Percentiles rank a stretch among this genome's conserved stretches.
Conservation (phyloP, 768 basidiomycete species). For the Trametes cubensis region DNA sequence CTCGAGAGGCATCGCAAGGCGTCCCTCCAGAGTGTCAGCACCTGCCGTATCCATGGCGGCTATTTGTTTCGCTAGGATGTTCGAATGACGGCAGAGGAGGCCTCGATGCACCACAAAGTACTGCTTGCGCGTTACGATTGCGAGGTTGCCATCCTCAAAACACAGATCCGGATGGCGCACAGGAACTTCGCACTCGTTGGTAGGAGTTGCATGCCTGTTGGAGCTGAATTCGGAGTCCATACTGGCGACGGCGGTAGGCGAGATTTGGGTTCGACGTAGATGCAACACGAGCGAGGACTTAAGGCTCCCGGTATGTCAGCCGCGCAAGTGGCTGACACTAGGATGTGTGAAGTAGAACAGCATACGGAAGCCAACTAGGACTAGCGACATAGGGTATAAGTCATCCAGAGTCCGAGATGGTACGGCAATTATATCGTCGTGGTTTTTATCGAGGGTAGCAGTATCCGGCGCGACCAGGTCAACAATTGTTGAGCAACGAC, state of each 20-base stretch:
- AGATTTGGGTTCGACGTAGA: neutral
- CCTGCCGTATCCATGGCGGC: conserved; percentile 22
- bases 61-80: conserved; percentile 47
- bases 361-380: no score
- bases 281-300: neutral
- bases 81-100: conserved; percentile 65
- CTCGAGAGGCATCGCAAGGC: conserved; percentile 54
- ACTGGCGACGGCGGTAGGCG: neutral
- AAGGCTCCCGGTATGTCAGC: neutral
- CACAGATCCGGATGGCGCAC: conserved; percentile 43
- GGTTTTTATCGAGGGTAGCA: no score
- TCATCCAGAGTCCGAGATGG: no score
- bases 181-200: conserved; percentile 27
- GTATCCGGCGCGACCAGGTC: no score
- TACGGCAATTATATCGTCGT: no score
- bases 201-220: conserved; percentile 27
- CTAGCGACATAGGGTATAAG: no score
- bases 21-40: conserved; percentile 52
- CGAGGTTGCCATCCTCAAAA: conserved; percentile 73
- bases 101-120: conserved; percentile 76
- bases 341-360: neutral
- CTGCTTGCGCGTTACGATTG: conserved; percentile 53
- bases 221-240: conserved; percentile 35
- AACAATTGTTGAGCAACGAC: no score
- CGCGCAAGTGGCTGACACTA: neutral